A percentile compares a stretch with the other conserved stretches of the same genome.
Evolutionary conservation across 192 early-diverging fungal genomes (phyloP).

Genomic region (Thoreauomyces humboldtii): DNA sequence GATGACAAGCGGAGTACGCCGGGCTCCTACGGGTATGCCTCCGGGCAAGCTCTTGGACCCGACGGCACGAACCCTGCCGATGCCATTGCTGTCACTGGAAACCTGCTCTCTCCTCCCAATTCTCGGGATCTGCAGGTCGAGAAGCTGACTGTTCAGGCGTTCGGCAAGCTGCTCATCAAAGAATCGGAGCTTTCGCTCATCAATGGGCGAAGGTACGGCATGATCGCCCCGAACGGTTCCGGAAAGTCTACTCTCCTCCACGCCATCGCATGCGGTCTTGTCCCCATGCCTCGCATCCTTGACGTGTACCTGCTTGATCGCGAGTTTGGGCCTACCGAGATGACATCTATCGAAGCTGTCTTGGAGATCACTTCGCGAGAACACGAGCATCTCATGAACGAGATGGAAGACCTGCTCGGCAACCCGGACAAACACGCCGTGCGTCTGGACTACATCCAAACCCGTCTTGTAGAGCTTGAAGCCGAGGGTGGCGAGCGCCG

Average conservation of each 20-base stretch:
- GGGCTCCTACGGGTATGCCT: constrained; percentile 27
- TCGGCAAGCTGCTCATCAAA: constrained; percentile 29
- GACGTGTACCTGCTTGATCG: constrained; percentile 34
- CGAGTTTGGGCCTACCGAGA: constrained; percentile 25
- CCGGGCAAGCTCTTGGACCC: constrained; percentile 24
- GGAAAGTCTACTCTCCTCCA: constrained; percentile 70
- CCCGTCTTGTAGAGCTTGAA: constrained; percentile 26
- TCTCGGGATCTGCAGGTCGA: constrained; percentile 29
- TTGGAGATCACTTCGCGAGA: constrained; percentile 22
- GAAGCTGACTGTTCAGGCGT: constrained; percentile 30
- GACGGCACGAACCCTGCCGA: constrained; percentile 31
- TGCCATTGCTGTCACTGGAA: constrained; percentile 30
- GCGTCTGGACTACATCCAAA: constrained; percentile 27
- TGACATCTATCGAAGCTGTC: constrained; percentile 29
- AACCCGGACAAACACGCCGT: constrained; percentile 35
- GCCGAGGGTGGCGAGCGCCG: constrained; percentile 20
- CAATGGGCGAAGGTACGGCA: constrained; percentile 62
- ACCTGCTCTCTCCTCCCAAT: constrained; percentile 30
- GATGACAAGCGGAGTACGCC: constrained; percentile 16
- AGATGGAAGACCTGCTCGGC: constrained; percentile 36
- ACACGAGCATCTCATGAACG: constrained; percentile 29
- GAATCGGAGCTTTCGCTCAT: constrained; percentile 30
- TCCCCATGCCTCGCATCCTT: constrained; percentile 27
- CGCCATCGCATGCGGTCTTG: constrained; percentile 42
- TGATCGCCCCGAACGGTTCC: constrained; percentile 66